Evolutionary conservation across 495 filamentous ascomycete genomes (phyloP), one percentile per base, ranked within the genome.

Genomic region (Penicillium paxilli): DNA sequence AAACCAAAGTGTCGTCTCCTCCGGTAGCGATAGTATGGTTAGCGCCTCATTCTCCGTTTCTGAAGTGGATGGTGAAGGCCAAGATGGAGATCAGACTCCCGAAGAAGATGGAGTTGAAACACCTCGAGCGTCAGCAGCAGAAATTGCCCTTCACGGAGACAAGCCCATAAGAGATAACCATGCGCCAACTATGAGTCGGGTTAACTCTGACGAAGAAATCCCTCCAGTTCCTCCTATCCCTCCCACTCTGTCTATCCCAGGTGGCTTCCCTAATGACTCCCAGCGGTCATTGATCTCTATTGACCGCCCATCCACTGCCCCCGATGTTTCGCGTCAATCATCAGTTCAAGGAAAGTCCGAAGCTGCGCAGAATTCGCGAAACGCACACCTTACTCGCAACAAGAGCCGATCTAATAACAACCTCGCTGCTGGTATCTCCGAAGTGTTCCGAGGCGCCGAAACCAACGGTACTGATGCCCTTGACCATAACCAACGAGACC

Each of bases 151-250:
- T 23, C 38, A 52, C 4, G 61, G 37, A 4, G 55, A 62, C 1
- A 50, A 48, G 28, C 23, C 26, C 14, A n/a, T 51, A 10, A 51
- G 14, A 2, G 52, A 57, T 12, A 37, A 16, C 20, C 16, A 49
- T 47, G 41, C 32, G 41, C 17, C 40, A 7, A 25, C 47, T 24
- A 51, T 53, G 17, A 54, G 30, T 38, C 44, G 47, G 17, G 37
- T 46, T 2, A 46, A 60, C 41, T 61, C 63, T 14, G 60, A 69
- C 23, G 61, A 55, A 20, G 40, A 42, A 8, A 74, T 78, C 17
- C 73, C 75, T 5, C 75, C 75, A 6, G 75, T 78, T 2, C 75
- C 74, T 17, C 75, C 75, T 11, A 69, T 77, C 19, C 75, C 75
- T 23, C 55, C 59, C 1, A 65, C 60, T 9, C 53, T 78, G n/a